These are phyloP conservation scores for Cordyceps fumosorosea DNA, from an alignment of 2,329 filamentous ascomycete species.

Conservation along the genomic window DNA sequence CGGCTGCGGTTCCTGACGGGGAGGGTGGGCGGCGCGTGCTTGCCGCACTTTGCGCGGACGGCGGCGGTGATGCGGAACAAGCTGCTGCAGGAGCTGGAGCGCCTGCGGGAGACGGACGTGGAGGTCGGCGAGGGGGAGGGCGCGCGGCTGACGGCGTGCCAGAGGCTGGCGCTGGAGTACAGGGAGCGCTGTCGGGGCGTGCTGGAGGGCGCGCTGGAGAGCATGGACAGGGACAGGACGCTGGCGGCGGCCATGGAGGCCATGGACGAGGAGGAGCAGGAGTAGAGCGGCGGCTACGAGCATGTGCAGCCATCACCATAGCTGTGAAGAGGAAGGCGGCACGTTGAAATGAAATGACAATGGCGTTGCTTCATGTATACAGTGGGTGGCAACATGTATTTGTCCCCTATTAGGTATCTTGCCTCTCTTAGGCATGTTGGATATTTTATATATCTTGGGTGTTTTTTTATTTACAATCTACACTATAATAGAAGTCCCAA, in stretches of 20 bases:
- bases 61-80: constrained; percentile 38
- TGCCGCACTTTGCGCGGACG: constrained; percentile 27
- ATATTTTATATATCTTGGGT: too few species aligned
- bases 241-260: constrained; percentile 18
- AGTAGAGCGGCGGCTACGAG: background rate
- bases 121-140: constrained; percentile 35
- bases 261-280: constrained; percentile 7
- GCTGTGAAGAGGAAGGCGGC: background rate
- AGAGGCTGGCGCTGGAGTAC: constrained; percentile 43
- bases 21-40: constrained; percentile 22
- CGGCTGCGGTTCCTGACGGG: constrained; percentile 26
- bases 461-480: too few species aligned
- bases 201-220: constrained; percentile 37
- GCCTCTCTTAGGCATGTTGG: too few species aligned
- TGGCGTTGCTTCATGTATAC: background rate
- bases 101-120: constrained; percentile 40
- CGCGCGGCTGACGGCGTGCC: constrained; percentile 34
- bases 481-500: too few species aligned
- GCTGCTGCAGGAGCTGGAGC: constrained; percentile 36
- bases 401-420: too few species aligned
- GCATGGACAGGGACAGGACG: constrained; percentile 27
- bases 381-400: too few species aligned
- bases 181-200: constrained; percentile 42
- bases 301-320: background rate
- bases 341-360: background rate